Evolutionary conservation across 768 basidiomycete species (phyloP).

Genomic region (Suillus plorans): DNA sequence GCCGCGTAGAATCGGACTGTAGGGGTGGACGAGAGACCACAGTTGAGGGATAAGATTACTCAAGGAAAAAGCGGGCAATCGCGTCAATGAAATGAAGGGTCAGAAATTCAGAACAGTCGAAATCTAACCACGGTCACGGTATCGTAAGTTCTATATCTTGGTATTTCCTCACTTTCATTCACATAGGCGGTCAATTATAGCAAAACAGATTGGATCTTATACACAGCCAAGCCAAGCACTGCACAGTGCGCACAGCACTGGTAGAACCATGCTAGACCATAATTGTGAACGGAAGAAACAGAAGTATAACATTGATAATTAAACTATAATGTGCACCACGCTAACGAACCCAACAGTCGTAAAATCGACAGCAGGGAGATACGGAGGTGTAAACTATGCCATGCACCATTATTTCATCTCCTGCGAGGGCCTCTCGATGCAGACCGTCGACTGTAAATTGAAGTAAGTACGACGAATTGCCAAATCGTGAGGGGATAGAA

Average conservation of each 20-base stretch:
- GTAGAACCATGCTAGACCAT: background rate
- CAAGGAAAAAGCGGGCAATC: background rate
- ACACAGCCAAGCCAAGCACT: background rate
- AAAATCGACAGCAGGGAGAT: constrained; percentile 65
- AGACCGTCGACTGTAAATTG: constrained; percentile 37
- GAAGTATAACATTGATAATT: background rate
- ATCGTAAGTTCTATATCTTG: no score
- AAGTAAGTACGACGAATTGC: constrained; percentile 41
- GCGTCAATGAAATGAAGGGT: background rate
- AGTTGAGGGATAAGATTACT: background rate
- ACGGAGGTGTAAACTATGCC: constrained; percentile 88
- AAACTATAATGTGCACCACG: constrained; percentile 72
- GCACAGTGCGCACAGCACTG: background rate
- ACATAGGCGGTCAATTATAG: background rate
- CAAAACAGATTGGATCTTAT: background rate
- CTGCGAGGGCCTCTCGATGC: constrained; percentile 72
- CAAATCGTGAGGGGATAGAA: constrained; percentile 46
- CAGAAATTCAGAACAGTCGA: constrained; percentile 7
- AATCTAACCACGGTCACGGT: background rate
- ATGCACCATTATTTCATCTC: constrained; percentile 88
- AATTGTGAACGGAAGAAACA: background rate
- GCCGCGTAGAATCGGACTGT: constrained; percentile 1
- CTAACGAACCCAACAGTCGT: constrained; percentile 79
- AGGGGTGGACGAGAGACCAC: background rate
- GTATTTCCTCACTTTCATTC: constrained; percentile 4